A percentile compares a stretch with the other conserved stretches of the same genome.
Conservation (phyloP, 1,284 basidiomycete genomes). For the Cryptococcus maquisensis region DNA sequence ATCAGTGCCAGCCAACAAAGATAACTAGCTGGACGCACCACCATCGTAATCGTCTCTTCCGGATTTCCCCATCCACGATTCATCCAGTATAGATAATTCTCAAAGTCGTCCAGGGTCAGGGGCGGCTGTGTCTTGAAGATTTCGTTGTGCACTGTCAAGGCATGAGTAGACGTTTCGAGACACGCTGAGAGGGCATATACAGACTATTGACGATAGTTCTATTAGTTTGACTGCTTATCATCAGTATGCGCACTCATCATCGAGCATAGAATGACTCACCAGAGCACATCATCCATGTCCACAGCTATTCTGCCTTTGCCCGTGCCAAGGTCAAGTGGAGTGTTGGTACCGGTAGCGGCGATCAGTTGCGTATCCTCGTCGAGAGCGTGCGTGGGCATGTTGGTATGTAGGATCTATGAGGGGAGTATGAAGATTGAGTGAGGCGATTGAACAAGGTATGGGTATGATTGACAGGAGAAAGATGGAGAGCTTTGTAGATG, state of each 20-base stretch:
- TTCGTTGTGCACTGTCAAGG: conserved; percentile 61
- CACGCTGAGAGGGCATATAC: conserved; percentile 25
- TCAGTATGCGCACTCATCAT: too few relatives aligned
- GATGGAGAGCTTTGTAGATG: too few relatives aligned
- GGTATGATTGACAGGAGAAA: background rate
- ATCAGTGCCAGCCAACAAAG: background rate
- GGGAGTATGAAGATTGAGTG: background rate
- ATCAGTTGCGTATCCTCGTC: conserved; percentile 5
- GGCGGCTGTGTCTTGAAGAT: conserved; percentile 55
- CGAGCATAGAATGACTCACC: conserved; percentile 29
- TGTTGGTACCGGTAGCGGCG: conserved; percentile 9
- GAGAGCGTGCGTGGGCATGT: background rate
- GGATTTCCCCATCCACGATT: conserved; percentile 68
- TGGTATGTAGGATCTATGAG: background rate
- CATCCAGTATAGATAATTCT: conserved; percentile 61
- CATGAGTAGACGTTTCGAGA: conserved; percentile 1
- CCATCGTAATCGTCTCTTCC: conserved; percentile 43
- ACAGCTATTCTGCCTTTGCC: conserved; percentile 56
- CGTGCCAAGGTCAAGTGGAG: conserved; percentile 8
- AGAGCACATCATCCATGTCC: conserved; percentile 72
- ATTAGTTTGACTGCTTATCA: conserved; percentile 60
- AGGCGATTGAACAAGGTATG: background rate
- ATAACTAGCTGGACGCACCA: conserved; percentile 21
- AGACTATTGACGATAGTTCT: conserved; percentile 61
- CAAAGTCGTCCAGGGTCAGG: conserved; percentile 58